Evolutionary conservation across 192 early-diverging fungal genomes (phyloP).

Genomic region (Geosiphon pyriformis): DNA sequence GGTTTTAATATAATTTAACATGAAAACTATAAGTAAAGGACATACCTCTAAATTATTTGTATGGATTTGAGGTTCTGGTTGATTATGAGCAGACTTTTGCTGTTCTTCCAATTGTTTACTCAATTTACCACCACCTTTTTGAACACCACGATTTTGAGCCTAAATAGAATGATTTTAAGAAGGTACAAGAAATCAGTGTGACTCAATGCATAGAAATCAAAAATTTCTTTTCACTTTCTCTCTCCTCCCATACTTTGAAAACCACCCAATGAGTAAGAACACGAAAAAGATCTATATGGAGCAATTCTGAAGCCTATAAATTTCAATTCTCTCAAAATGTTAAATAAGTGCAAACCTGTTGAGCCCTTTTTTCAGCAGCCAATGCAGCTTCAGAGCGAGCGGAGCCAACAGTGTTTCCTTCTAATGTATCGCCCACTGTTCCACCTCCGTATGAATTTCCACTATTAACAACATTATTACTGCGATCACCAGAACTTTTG

Average conservation of each 20-base stretch:
- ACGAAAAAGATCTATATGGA: neutral
- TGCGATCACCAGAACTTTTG: neutral
- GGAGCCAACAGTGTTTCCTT: neutral
- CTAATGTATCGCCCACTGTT: neutral
- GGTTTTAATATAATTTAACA: neutral
- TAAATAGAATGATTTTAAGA: neutral
- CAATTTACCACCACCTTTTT: conserved; percentile 25
- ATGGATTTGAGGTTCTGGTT: neutral
- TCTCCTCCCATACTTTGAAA: too few relatives aligned
- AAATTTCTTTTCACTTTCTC: too few relatives aligned
- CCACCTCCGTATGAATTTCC: too few relatives aligned
- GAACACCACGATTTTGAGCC: conserved; percentile 27
- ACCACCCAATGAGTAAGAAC: neutral
- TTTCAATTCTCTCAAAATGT: neutral
- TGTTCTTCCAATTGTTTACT: conserved; percentile 26
- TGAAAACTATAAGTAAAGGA: neutral
- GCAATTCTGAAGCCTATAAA: neutral
- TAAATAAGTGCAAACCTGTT: neutral
- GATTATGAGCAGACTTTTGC: neutral
- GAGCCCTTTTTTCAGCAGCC: neutral
- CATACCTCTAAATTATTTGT: neutral
- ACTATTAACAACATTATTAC: neutral
- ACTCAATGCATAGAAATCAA: too few relatives aligned
- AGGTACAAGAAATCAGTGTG: neutral
- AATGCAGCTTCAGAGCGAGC: neutral